Evolutionary conservation across 768 basidiomycete genomes (phyloP).

Genomic region (Basidioascus undulatus): DNA sequence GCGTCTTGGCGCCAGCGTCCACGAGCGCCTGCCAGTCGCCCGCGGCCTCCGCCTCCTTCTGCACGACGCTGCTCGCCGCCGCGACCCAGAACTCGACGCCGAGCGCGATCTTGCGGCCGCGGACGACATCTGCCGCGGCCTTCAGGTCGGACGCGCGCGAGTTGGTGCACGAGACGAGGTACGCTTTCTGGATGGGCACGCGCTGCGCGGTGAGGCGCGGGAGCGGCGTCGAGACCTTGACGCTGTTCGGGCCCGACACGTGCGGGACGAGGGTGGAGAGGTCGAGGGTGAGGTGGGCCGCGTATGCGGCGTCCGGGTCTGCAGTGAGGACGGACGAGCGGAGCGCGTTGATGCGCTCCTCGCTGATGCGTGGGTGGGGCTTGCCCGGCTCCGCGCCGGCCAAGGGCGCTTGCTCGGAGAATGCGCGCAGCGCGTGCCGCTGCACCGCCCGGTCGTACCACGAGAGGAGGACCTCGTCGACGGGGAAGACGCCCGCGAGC

Average conservation of each 20-base stretch:
- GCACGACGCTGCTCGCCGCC: constrained; percentile 76
- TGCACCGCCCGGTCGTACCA: constrained; percentile 64
- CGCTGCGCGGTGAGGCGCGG: constrained; percentile 47
- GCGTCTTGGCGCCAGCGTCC: constrained; percentile 71
- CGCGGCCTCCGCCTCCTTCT: constrained; percentile 56
- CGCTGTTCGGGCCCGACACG: constrained; percentile 90
- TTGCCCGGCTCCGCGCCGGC: constrained; percentile 29
- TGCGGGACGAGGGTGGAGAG: constrained; percentile 84
- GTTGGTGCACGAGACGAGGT: constrained; percentile 95
- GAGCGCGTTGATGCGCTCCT: constrained; percentile 39
- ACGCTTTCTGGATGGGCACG: constrained; percentile 83
- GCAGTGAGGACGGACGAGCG: constrained; percentile 29
- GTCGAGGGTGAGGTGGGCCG: constrained; percentile 71
- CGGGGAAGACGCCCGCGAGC: constrained; percentile 80
- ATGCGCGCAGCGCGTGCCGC: constrained; percentile 50
- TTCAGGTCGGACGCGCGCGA: constrained; percentile 85
- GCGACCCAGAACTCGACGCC: constrained; percentile 96
- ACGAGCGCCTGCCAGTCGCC: constrained; percentile 79
- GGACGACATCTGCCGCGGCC: constrained; percentile 71
- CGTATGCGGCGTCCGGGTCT: constrained; percentile 54
- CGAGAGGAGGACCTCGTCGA: constrained; percentile 49
- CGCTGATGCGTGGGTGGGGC: constrained; percentile 65
- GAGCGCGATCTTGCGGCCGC: constrained; percentile 34
- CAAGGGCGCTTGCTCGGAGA: too few relatives aligned
- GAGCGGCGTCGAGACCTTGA: constrained; percentile 84